Percentiles rank a stretch among this genome's conserved stretches.
Evolutionary conservation across 805 yeast genomes (phyloP).

Genomic region (Kodamaea jinghongensis): DNA sequence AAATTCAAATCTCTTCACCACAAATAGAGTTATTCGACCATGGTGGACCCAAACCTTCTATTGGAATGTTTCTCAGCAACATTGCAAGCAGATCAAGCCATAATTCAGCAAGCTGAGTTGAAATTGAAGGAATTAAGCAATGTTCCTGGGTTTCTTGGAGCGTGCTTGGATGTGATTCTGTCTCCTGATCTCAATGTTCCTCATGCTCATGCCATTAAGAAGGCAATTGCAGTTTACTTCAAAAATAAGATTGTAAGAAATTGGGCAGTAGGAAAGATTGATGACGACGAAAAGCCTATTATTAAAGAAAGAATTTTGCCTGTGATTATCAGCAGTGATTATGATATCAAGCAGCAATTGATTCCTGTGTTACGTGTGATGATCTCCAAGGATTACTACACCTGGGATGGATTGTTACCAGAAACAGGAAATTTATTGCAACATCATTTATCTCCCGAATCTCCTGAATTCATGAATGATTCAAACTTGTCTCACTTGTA

Average conservation of each 20-base stretch:
- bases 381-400: conserved; percentile 33
- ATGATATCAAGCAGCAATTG: conserved; percentile 31
- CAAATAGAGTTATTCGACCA: background rate
- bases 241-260: conserved; percentile 67
- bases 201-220: conserved; percentile 12
- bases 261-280: conserved; percentile 57
- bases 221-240: conserved; percentile 78
- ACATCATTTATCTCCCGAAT: conserved; percentile 11
- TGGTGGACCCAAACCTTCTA: conserved; percentile 63
- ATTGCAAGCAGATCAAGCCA: conserved; percentile 58
- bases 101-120: conserved; percentile 67
- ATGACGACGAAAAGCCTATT: conserved; percentile 68
- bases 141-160: conserved; percentile 73
- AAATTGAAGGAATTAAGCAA: conserved; percentile 57
- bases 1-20: conserved; percentile 1
- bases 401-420: conserved; percentile 36
- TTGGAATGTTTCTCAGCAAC: conserved; percentile 80
- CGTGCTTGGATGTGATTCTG: conserved; percentile 73
- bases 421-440: conserved; percentile 33
- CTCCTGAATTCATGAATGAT: conserved; percentile 9
- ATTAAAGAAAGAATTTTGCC: conserved; percentile 68
- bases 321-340: conserved; percentile 41
- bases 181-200: conserved; percentile 32
- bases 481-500: conserved; percentile 34
- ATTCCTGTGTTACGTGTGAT: conserved; percentile 19